Evolutionary conservation across 805 yeast genomes (phyloP).

Genomic region (Barnettozyma salicaria): DNA sequence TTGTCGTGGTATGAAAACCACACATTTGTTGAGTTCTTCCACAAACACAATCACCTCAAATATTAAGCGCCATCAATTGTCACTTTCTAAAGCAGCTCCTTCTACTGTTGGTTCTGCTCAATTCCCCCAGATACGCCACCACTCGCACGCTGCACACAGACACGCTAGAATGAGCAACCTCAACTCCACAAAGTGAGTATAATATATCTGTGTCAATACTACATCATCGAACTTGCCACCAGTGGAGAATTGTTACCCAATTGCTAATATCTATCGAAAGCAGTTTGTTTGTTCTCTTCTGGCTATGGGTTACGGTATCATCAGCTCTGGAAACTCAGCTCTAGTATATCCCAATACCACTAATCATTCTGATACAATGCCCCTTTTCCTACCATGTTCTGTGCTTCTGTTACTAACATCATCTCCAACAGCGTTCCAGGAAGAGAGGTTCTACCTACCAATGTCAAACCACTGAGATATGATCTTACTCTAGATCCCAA

Average conservation of each 20-base stretch:
- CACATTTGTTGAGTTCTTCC: neutral
- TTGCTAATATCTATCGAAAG: too few species aligned
- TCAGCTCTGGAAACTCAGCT: too few species aligned
- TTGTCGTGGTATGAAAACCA: neutral
- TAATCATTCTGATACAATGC: neutral
- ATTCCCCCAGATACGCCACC: conserved; percentile 3
- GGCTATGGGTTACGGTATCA: too few species aligned
- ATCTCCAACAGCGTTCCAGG: conserved; percentile 21
- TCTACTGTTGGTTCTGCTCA: too few species aligned
- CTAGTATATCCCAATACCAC: neutral
- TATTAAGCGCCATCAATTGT: neutral
- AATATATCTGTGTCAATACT: neutral
- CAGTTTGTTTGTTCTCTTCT: too few species aligned
- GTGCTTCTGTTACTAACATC: neutral
- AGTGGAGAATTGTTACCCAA: too few species aligned
- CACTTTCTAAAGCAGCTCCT: too few species aligned
- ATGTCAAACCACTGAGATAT: conserved; percentile 71
- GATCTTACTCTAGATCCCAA: conserved; percentile 59
- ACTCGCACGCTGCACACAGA: conserved; percentile 3
- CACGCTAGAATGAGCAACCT: conserved; percentile 7
- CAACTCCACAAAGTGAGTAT: conserved; percentile 6
- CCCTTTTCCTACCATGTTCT: neutral
- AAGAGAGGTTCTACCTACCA: conserved; percentile 49
- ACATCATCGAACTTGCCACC: neutral
- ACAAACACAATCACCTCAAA: neutral